Evolutionary conservation across 345 rosid genomes (phyloP).

Genomic region (Angophora floribunda): DNA sequence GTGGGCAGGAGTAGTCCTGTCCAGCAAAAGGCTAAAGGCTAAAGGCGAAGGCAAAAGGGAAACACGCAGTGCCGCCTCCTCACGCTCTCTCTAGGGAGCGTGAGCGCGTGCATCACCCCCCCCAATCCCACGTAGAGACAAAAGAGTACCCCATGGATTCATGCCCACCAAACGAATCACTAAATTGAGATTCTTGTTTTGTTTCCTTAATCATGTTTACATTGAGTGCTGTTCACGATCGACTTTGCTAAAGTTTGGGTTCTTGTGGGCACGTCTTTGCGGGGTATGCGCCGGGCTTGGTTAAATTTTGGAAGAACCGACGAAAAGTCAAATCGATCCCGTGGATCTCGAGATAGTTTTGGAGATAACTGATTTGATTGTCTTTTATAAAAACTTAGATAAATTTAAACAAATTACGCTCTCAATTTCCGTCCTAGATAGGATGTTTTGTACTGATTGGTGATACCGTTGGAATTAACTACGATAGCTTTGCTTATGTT

Average conservation of each 20-base stretch:
- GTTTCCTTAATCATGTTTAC: not conserved
- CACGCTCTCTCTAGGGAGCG: not conserved
- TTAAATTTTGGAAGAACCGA: not conserved
- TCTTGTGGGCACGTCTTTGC: not conserved
- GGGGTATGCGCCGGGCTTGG: not conserved
- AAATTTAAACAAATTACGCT: not conserved
- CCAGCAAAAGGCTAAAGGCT: slow-evolving; percentile 16
- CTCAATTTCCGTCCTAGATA: not conserved
- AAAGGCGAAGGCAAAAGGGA: slow-evolving; percentile 34
- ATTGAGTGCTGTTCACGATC: not conserved
- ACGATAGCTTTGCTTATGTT: not conserved
- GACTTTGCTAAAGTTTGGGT: not conserved
- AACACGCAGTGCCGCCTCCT: not conserved
- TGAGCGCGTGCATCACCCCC: rapidly evolving
- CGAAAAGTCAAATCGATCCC: not conserved
- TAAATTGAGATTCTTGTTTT: not conserved
- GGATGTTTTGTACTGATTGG: not conserved
- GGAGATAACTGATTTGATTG: not conserved
- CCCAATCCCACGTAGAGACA: not conserved
- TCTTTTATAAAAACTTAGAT: not conserved
- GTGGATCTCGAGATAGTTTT: not conserved
- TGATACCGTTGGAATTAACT: not conserved
- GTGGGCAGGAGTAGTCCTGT: slow-evolving; percentile 49
- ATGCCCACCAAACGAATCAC: not conserved
- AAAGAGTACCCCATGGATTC: not conserved